A percentile compares a stretch with the other conserved stretches of the same genome.
These are phyloP conservation scores for Pyrrhoderma lamaoense DNA, from an alignment of 1,284 basidiomycete species.

Conservation along the genomic window DNA sequence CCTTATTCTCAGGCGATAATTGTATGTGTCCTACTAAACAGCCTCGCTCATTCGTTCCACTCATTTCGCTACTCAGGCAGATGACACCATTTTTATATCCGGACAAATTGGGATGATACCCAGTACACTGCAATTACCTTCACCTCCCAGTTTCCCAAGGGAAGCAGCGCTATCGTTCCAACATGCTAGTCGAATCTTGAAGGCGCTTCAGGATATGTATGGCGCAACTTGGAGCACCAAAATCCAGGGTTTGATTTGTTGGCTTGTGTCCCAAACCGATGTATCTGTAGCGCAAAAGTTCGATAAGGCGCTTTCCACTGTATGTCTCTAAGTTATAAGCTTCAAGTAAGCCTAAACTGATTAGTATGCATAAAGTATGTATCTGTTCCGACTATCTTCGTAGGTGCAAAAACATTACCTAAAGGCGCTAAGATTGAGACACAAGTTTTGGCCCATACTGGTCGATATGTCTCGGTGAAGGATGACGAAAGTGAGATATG, in stretches of 20 bases:
- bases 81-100: slow-evolving; percentile 76
- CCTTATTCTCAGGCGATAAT: slow-evolving; percentile 93
- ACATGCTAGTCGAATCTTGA: slow-evolving; percentile 67
- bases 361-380: background rate
- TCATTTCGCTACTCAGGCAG: slow-evolving; percentile 49
- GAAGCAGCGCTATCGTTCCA: slow-evolving; percentile 77
- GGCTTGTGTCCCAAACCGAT: slow-evolving; percentile 42
- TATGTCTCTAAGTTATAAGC: slow-evolving; percentile 19
- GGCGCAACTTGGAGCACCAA: slow-evolving; percentile 59
- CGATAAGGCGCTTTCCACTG: slow-evolving; percentile 28
- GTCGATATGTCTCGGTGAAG: slow-evolving; percentile 39
- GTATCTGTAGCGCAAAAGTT: slow-evolving; percentile 22
- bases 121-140: slow-evolving; percentile 60
- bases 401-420: slow-evolving; percentile 67
- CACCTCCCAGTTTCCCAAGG: slow-evolving; percentile 44
- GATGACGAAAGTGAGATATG: slow-evolving; percentile 35
- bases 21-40: slow-evolving; percentile 37
- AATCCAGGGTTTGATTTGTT: slow-evolving; percentile 58
- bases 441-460: slow-evolving; percentile 63
- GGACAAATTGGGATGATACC: slow-evolving; percentile 94
- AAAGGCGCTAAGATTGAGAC: slow-evolving; percentile 70
- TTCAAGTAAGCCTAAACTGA: too few species aligned
- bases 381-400: slow-evolving; percentile 38
- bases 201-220: slow-evolving; percentile 47
- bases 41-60: slow-evolving; percentile 2